phyloP scores from a whole-genome alignment of 257 asterid genomes.

The Nicotiana undulata region DNA sequence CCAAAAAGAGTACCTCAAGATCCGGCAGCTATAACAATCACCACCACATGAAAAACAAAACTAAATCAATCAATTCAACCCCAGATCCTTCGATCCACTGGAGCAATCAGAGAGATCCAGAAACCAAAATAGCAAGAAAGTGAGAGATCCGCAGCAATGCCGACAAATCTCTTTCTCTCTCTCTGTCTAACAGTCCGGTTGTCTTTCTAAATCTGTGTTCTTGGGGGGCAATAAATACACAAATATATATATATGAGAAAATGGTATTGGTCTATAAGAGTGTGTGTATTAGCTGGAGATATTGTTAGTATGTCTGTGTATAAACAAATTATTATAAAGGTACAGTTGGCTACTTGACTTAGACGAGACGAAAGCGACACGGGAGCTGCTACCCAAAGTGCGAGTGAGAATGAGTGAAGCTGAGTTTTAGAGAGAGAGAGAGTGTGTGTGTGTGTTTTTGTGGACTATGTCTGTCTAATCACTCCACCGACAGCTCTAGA shows the following conservation, averaged over 20 bases:
- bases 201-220: neutral
- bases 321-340: neutral
- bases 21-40: slow-evolving; percentile 12
- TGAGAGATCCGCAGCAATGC: slow-evolving; percentile 12
- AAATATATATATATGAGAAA: neutral
- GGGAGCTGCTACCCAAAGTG: slow-evolving; percentile 26
- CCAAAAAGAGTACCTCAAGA: slow-evolving; percentile 27
- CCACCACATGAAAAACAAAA: neutral
- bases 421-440: slow-evolving; percentile 8
- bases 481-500: slow-evolving; percentile 14
- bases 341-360: slow-evolving; percentile 14
- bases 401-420: slow-evolving; percentile 20
- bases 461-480: neutral
- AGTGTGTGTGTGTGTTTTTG: neutral
- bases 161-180: slow-evolving; percentile 21
- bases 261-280: slow-evolving; percentile 9
- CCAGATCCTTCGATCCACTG: slow-evolving; percentile 8
- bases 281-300: slow-evolving; percentile 24
- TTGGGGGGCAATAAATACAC: slow-evolving; percentile 3
- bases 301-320: neutral
- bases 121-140: slow-evolving; percentile 9
- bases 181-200: slow-evolving; percentile 7
- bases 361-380: slow-evolving; percentile 51
- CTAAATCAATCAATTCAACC: slow-evolving; percentile 15
- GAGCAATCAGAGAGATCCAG: neutral